These are phyloP conservation scores for Eremothecium gossypii DNA, from an alignment of 1,139 yeast genomes.

Conservation along the genomic window DNA sequence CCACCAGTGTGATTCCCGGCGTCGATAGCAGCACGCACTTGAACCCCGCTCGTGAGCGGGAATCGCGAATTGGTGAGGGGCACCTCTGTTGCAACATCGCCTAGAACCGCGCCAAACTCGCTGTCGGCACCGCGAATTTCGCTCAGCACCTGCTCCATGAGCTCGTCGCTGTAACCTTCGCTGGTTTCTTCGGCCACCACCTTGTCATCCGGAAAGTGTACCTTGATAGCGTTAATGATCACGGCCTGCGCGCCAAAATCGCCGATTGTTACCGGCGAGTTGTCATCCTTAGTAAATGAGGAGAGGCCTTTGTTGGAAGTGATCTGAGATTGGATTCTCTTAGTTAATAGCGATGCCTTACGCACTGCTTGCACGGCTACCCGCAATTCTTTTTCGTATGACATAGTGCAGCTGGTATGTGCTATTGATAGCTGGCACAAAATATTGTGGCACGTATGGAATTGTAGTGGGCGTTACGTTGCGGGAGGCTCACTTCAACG, in stretches of 20 bases:
- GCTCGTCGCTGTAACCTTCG: conserved; percentile 39
- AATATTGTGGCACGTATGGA: not conserved
- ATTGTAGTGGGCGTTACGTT: not conserved
- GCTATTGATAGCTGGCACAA: not conserved
- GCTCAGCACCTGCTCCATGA: conserved; percentile 38
- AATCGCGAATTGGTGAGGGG: conserved; percentile 25
- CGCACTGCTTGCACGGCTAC: conserved; percentile 86
- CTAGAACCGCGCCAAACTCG: conserved; percentile 31
- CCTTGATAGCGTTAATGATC: conserved; percentile 70
- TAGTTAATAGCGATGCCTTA: conserved; percentile 73
- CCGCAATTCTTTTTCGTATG: conserved; percentile 47
- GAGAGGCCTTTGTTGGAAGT: conserved; percentile 44
- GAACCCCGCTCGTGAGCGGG: conserved; percentile 33
- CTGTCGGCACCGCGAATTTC: conserved; percentile 44
- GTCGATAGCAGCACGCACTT: conserved; percentile 62
- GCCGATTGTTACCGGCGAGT: conserved; percentile 93
- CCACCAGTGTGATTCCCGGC: conserved; percentile 76
- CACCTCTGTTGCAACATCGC: conserved; percentile 9
- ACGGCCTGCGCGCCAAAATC: conserved; percentile 96
- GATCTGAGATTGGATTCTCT: conserved; percentile 60
- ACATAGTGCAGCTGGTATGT: conserved; percentile 14
- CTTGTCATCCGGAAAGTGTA: conserved; percentile 73
- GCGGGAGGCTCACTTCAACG: too few species aligned
- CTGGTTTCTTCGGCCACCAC: conserved; percentile 96
- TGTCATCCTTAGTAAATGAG: conserved; percentile 75